Base-by-base conservation (phyloP, 345 rosid species). In the Salix caprea region DNA sequence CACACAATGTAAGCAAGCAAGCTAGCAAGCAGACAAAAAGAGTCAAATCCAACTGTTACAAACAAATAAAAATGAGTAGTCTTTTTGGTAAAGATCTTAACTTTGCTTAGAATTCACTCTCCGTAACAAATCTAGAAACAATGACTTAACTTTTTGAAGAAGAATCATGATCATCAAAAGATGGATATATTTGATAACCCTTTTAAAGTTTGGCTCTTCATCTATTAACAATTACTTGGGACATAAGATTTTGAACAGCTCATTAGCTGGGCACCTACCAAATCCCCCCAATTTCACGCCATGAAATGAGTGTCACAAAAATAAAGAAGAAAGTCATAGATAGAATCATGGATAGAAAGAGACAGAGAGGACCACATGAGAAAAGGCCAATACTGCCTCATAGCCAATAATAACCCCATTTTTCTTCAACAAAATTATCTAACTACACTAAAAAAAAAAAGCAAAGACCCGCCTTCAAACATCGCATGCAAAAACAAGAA, bases 281-380 rank as follows among this genome's bases (percentile, higher is more conserved):
- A 81, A 78, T 83, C 82, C 79, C 84, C 84, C 80, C 77, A 80
- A 71, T 74, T 86, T 87, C 80, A 89, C 88, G 90, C 88, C 86
- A 87, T 76, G 58, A 52, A 19, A 52, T 19, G 58, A 52, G 58
- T 52, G 58, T 52, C 58, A 19, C 68, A 36, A 70, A 50, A 67
- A 30, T 10, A 36, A 67, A 67, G 68, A 65, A 65, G 68, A 65
- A 26, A 34, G 19, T 16, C 32, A 1, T 65, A 15, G 40, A 65
- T 5, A 34, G 37, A 34, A 34, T 34, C 37, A 34, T 15, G 68
- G 68, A 65, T 26, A 65, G 68, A 65, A 13, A 15, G 68, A 28
- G 68, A 28, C 36, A 18, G 40, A 67, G n/a, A 67, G 70, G 70
- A 67, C 70, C 70, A 39, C 70, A 37, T 37, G 13, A 19, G 9